Base-by-base conservation (phyloP, 2,329 filamentous ascomycete species). In the Waltergamsia citrina region DNA sequence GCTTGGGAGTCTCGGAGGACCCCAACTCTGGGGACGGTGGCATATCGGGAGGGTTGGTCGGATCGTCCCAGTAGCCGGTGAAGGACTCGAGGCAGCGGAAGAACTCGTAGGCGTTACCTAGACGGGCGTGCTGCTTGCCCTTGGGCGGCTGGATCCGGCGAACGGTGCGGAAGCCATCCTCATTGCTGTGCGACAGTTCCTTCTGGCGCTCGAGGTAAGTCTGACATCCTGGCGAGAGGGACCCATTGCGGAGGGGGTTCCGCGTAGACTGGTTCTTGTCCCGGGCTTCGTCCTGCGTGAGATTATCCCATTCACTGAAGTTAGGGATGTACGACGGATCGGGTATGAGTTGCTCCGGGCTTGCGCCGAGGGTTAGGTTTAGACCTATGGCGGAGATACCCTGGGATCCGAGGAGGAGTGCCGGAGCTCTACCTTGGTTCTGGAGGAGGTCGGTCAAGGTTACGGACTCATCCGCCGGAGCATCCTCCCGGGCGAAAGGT, bases 71-170 rank as follows among this genome's bases (percentile, higher is more conserved):
- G 45, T 66, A 80, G 1, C 60, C 47, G 3, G 73, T 70, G 46
- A 78, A 66, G 18, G 64, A 50, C 44, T 81, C 76, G 15, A 81
- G 59, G 43, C 74, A 71, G 34, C 72, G 71, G 54, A 71, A 81
- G 52, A 81, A 80, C 51, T 80, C 76, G 44, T 78, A 80, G 5
- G 71, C 67, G 43, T 78, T 78, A 11, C 76, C 76, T 7, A 81
- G 54, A 6, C 74, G 68, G 20, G 67, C 63, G 23, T 68, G 60
- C 29, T 63, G 56, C 45, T 68, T 66, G 26, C 74, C 76, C 26
- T 64, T 65, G 22, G 65, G 63, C 1, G 70, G 57, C 6, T 65
- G 62, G n/a, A 78, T 58, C 29, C 76, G 67, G 17, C 74, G 68
- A 35, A 80, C 67, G 2, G 72, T 73, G 18, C 74, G 69, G 48